These are phyloP conservation scores for Amanita thiersii DNA, from an alignment of 768 basidiomycete species.

Conservation along the genomic window DNA sequence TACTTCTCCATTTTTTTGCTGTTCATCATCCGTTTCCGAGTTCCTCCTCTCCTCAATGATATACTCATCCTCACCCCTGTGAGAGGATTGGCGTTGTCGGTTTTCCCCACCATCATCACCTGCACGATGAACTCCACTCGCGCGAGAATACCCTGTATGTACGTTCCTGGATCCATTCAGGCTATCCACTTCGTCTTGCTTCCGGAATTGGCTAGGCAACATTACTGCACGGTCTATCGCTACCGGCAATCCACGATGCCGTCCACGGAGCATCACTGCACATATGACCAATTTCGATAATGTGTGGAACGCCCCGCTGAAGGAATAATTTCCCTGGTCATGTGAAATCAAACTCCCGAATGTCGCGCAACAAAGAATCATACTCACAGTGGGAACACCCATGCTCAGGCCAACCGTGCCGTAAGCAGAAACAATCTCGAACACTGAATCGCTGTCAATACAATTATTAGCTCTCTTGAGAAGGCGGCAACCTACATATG, in stretches of 20 bases:
- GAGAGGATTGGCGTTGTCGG: too few relatives aligned
- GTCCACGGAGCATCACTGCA: constrained; percentile 88
- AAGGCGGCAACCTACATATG: constrained; percentile 44
- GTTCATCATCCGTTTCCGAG: too few relatives aligned
- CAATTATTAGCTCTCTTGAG: not conserved
- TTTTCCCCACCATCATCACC: too few relatives aligned
- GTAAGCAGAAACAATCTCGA: constrained; percentile 84
- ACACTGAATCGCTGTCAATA: constrained; percentile 38
- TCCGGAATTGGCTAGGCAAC: constrained; percentile 58
- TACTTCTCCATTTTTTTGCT: too few relatives aligned
- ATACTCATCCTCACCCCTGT: too few relatives aligned
- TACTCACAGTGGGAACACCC: constrained; percentile 55
- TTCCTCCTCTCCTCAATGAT: too few relatives aligned
- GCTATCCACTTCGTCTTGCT: constrained; percentile 10
- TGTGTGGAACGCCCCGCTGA: constrained; percentile 69
- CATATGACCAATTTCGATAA: constrained; percentile 85
- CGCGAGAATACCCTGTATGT: too few relatives aligned
- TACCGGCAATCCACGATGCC: constrained; percentile 82
- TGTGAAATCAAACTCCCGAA: not conserved
- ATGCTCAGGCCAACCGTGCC: constrained; percentile 86
- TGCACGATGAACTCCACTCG: too few relatives aligned
- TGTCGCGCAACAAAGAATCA: not conserved
- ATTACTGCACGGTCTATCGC: constrained; percentile 86
- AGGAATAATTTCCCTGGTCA: constrained; percentile 69
- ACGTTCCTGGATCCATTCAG: too few relatives aligned